A percentile compares a stretch with the other conserved stretches of the same genome.
These are phyloP conservation scores for Larix sibirica DNA, from an alignment of 83 land plant genomes.

Conservation along the genomic window DNA sequence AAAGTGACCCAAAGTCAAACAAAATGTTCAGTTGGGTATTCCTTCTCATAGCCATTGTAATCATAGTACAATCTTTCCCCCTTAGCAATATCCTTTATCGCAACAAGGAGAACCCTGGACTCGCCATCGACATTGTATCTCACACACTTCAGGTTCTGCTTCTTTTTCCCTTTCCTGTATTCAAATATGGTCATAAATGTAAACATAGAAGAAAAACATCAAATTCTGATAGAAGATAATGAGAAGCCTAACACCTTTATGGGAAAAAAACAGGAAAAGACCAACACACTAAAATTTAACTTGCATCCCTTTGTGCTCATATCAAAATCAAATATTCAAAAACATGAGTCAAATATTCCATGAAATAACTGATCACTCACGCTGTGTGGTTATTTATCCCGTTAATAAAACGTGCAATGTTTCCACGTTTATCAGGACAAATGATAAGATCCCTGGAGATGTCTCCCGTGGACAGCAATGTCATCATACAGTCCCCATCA, in stretches of 20 bases:
- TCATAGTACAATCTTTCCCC: no score
- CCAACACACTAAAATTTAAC: not conserved
- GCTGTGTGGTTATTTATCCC: constrained; percentile 93
- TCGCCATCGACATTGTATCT: constrained; percentile 88
- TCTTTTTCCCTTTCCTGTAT: constrained; percentile 88
- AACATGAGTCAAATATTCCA: not conserved
- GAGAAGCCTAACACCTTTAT: not conserved
- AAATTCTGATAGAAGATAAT: not conserved
- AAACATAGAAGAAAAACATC: not conserved
- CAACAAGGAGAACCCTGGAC: constrained; percentile 76
- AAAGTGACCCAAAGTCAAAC: constrained; percentile 29
- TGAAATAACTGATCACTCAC: constrained; percentile 39
- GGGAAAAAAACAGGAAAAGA: not conserved
- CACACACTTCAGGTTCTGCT: constrained; percentile 92
- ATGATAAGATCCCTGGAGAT: constrained; percentile 77
- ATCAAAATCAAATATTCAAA: not conserved
- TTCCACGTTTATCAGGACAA: constrained; percentile 92
- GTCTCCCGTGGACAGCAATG: constrained; percentile 62
- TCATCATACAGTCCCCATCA: constrained; percentile 98
- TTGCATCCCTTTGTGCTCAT: not conserved
- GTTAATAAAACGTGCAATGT: constrained; percentile 90
- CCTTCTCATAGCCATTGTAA: constrained; percentile 82
- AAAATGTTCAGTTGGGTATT: constrained; percentile 95
- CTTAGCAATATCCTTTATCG: constrained; percentile 77
- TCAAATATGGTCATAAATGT: not conserved